Base-by-base conservation (phyloP, 306 rosid species). In the Cicer cuneatum region DNA sequence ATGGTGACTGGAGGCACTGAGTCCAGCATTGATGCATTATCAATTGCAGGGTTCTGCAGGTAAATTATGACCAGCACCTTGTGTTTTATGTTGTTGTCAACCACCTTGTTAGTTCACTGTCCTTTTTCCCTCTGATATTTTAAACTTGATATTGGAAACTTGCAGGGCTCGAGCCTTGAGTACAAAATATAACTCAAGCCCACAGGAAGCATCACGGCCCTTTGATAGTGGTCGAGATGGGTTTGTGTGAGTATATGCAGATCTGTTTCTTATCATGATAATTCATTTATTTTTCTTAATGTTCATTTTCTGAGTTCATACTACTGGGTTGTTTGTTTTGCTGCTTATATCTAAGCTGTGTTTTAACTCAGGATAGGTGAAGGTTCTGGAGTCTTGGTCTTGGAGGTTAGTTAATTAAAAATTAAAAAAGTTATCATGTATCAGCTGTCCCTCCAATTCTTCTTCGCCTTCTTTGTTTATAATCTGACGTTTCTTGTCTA, bases 1-100 rank as follows among this genome's bases (percentile, higher is more conserved):
- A 94, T 94, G 97, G 89, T 94, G 68, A 97, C 97, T 57, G 96
- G 98, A 79, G 98, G 97, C 69, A 87, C 97, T 37, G 96, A 94
- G 87, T 88, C 97, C 73, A 94, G 98, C 85, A 91, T 94, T 78
- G 98, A 94, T 83, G 97, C 95, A 77, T 83, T 91, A 78, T 94
- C 97, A 40, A 90, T 94, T 51, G 95, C 96, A 29, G 93, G 96
- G 69, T 93, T 93, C 85, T 89, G 98, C 92, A 84, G 82, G 98
- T 91, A 76, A 41, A 45, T 73, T 38, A 51, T 47, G 72, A 74
- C 18, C 15, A 19, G n/a, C 9, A 18, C 62, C 15, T 16, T 58
- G 7, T 77, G 52, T 64, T 43, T 37, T 49, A 53, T 72, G 42
- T 68, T 71, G 35, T 48, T 68, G 12, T 58, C 52, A 59, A 63